Evolutionary conservation across 2,329 filamentous ascomycete species (phyloP), one percentile per base, ranked within the genome.

Genomic region (Paraphaeosphaeria sporulosa): DNA sequence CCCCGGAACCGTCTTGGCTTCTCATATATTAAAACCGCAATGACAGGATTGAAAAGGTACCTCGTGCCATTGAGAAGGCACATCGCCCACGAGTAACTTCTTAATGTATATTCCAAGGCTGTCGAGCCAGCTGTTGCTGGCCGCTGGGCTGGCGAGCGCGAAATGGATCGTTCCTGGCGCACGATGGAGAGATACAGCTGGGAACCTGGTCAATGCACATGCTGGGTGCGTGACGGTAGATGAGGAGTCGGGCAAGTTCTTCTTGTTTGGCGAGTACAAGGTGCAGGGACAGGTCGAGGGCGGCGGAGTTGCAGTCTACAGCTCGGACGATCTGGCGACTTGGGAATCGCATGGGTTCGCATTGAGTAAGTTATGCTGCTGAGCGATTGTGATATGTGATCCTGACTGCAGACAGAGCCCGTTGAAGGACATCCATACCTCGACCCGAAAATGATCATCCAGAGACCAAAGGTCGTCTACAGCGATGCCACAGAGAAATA

Each of bases 261-360:
- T 83, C 75, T 84, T 82, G 80, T 89, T 88, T 58, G 87, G 87
- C 38, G 87, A 89, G 69, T 85, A 87, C 75, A 89, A 89, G 74
- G 75, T 81, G 12, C 72, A 88, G 64, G 85, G 82, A 0, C 84
- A 86, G 62, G 80, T 79, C 8, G 87, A 89, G 67, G 87, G 87
- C 10, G 87, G 85, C 0, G 87, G 87, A 19, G 76, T 89, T 0
- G 84, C 84, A 0, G 87, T 87, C 0, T 76, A 76, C 62, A 88
- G 85, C 69, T 89, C 86, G 0, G 80, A 84, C 21, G 86, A 89
- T 63, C 76, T 89, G 1, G 84, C 83, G 2, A 89, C 85, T 0
- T 89, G 87, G 87, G 77, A 82, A 21, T 80, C 73, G 44, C 85
- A 87, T 60, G 86, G 86, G 0, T 72, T 87, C 42, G 87, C 87